Evolutionary conservation across 495 filamentous ascomycete species (phyloP).

Genomic region (Monascus purpureus): DNA sequence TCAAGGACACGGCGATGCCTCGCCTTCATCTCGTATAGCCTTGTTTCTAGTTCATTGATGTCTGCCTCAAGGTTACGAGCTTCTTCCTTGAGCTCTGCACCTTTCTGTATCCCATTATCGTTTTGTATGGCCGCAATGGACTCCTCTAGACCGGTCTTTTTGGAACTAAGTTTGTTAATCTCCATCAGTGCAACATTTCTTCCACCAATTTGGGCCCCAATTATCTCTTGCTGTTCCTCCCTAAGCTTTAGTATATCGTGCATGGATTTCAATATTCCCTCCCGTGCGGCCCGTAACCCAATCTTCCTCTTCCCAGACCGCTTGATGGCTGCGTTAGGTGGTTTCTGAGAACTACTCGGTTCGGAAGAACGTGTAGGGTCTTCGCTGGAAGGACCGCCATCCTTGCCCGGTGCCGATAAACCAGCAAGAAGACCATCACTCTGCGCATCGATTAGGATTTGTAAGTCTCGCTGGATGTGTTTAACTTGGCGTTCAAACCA

Average conservation of each 20-base stretch:
- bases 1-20: conserved; percentile 44
- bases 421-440: conserved; percentile 55
- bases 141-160: conserved; percentile 30
- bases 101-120: conserved; percentile 20
- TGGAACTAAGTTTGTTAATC: conserved; percentile 46
- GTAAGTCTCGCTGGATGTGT: conserved; percentile 60
- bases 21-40: conserved; percentile 53
- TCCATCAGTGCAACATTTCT: conserved; percentile 44
- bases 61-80: conserved; percentile 39
- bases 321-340: conserved; percentile 43
- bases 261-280: conserved; percentile 59
- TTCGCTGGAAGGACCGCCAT: conserved; percentile 32
- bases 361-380: conserved; percentile 22
- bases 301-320: conserved; percentile 44
- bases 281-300: conserved; percentile 51
- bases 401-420: conserved; percentile 23
- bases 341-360: conserved; percentile 10
- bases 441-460: conserved; percentile 73
- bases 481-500: conserved; percentile 31
- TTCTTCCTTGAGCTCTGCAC: conserved; percentile 35
- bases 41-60: conserved; percentile 49
- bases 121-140: conserved; percentile 28
- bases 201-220: conserved; percentile 41
- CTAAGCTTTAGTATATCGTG: conserved; percentile 58
- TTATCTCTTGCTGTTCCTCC: conserved; percentile 49